These are phyloP conservation scores for Clarireedia homoeocarpa DNA, from an alignment of 2,329 filamentous ascomycete species.

Conservation along the genomic window DNA sequence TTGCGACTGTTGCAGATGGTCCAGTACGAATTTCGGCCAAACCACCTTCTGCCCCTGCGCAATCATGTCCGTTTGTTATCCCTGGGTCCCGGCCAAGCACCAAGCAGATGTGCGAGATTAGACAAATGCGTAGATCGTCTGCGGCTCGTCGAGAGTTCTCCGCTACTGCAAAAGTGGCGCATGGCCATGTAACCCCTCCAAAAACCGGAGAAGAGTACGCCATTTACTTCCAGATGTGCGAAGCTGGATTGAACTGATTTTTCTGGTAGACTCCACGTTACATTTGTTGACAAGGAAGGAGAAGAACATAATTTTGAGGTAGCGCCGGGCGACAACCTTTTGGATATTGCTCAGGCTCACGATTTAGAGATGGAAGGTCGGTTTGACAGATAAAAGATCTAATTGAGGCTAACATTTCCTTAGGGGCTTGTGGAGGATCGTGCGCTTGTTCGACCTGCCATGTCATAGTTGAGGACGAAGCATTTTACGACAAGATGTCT, in stretches of 20 bases:
- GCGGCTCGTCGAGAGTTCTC: slow-evolving; percentile 47
- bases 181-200: slow-evolving; percentile 77
- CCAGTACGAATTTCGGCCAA: slow-evolving; percentile 8
- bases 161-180: slow-evolving; percentile 48
- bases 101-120: slow-evolving; percentile 1
- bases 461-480: slow-evolving; percentile 58
- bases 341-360: slow-evolving; percentile 90
- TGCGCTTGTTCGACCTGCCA: slow-evolving; percentile 72
- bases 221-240: not conserved
- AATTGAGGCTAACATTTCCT: slow-evolving; percentile 4
- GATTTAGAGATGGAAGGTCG: slow-evolving; percentile 93
- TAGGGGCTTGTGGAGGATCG: slow-evolving; percentile 79
- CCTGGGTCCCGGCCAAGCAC: slow-evolving; percentile 5
- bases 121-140: not conserved
- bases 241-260: not conserved
- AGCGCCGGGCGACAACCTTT: slow-evolving; percentile 78
- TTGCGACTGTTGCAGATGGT: slow-evolving; percentile 5
- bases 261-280: slow-evolving; percentile 64
- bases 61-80: slow-evolving; percentile 1
- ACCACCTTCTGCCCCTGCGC: not conserved
- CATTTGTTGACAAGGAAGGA: slow-evolving; percentile 89
- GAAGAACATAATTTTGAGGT: slow-evolving; percentile 70
- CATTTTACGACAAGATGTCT: slow-evolving; percentile 54
- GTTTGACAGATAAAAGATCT: slow-evolving; percentile 11
- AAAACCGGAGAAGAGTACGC: slow-evolving; percentile 86